Evolutionary conservation across 2,329 filamentous ascomycete species (phyloP).

Genomic region (Diaporthe helianthi): DNA sequence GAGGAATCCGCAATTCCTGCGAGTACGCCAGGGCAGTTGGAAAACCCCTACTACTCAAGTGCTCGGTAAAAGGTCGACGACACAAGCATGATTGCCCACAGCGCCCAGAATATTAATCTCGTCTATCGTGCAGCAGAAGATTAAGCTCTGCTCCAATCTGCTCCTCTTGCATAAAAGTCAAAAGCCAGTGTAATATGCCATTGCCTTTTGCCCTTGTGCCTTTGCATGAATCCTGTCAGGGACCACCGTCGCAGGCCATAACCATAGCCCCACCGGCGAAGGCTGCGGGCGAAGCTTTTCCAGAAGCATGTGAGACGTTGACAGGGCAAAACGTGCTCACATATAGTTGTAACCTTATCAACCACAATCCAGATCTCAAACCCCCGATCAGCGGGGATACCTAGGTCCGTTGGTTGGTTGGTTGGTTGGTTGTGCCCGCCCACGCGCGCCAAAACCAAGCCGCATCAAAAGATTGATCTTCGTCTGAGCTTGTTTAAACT

Average conservation of each 20-base stretch:
- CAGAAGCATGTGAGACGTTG: constrained; percentile 24
- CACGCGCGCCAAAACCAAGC: constrained; percentile 1
- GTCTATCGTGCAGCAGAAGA: constrained; percentile 17
- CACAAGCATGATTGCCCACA: constrained; percentile 2
- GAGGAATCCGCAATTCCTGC: not conserved
- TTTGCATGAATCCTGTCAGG: constrained; percentile 4
- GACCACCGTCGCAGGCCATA: constrained; percentile 7
- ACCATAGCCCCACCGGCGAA: not conserved
- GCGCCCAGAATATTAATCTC: constrained; percentile 10
- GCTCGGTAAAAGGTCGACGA: constrained; percentile 4
- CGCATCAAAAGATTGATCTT: constrained; percentile 20
- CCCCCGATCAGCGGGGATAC: constrained; percentile 11
- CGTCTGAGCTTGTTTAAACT: constrained; percentile 25
- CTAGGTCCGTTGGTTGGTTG: too few species aligned
- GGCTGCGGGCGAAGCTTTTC: constrained; percentile 19
- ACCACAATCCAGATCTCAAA: not conserved
- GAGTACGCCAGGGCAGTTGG: not conserved
- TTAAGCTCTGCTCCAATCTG: constrained; percentile 18
- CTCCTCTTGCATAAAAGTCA: constrained; percentile 5
- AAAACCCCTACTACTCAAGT: not conserved
- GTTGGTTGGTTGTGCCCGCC: constrained; percentile 1
- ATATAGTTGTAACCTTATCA: constrained; percentile 8
- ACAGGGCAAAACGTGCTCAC: constrained; percentile 21
- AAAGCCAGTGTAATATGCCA: not conserved
- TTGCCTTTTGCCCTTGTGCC: not conserved